A percentile compares a stretch with the other conserved stretches of the same genome.
Conservation (phyloP, 169 alveolate genomes). For the Eimeria acervulina region DNA sequence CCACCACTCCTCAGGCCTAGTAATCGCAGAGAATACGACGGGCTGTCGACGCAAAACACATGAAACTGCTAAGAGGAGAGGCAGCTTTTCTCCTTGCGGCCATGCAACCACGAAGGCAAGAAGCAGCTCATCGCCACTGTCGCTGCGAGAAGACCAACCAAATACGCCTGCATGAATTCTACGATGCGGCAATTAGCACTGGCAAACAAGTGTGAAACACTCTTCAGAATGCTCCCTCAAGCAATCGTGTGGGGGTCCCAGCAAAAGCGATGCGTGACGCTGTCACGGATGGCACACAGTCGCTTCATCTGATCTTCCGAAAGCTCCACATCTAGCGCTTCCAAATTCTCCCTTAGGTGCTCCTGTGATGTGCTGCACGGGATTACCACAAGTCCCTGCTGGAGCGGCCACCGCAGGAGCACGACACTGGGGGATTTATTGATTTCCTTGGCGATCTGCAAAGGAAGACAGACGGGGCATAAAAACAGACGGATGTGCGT, state of each 20-base stretch:
- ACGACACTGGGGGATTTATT: slow-evolving; percentile 45
- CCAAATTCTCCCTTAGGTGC: slow-evolving; percentile 61
- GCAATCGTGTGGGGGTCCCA: slow-evolving; percentile 81
- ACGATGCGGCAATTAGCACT: too few species aligned
- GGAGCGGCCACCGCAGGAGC: slow-evolving; percentile 78
- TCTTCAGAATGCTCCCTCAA: not conserved
- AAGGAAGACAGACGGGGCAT: not conserved
- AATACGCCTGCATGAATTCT: not conserved
- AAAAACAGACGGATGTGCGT: too few species aligned
- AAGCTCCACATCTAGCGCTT: slow-evolving; percentile 30
- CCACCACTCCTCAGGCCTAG: not conserved
- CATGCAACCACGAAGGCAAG: not conserved
- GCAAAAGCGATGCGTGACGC: slow-evolving; percentile 68
- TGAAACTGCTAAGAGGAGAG: too few species aligned
- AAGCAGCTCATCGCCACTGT: not conserved
- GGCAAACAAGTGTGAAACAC: too few species aligned
- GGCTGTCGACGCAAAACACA: not conserved
- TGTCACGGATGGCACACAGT: slow-evolving; percentile 40
- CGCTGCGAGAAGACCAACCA: not conserved
- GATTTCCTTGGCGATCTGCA: slow-evolving; percentile 65
- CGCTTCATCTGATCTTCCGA: slow-evolving; percentile 70
- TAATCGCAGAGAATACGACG: not conserved
- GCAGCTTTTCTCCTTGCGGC: too few species aligned
- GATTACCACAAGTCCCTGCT: slow-evolving; percentile 70
- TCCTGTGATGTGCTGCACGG: slow-evolving; percentile 65